These are phyloP conservation scores for Vaccinium macrocarpon DNA, from an alignment of 148 eudicot species.

Conservation along the genomic window DNA sequence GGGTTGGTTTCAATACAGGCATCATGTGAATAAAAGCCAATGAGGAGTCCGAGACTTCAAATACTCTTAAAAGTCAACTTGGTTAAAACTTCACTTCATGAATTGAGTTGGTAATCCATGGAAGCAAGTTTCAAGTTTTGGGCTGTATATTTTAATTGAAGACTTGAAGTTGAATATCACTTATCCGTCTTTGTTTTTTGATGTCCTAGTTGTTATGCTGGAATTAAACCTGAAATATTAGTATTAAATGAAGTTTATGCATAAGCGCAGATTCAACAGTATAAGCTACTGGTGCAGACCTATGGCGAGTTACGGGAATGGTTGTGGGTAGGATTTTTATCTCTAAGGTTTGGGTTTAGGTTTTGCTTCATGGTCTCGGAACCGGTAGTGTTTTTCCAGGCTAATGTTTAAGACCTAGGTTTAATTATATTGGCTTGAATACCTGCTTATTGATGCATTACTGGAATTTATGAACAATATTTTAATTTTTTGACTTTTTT, in stretches of 20 bases:
- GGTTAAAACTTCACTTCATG: neutral
- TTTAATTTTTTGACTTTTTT: neutral
- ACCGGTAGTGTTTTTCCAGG: neutral
- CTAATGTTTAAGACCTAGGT: neutral
- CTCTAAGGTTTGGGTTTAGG: neutral
- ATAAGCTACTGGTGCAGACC: neutral
- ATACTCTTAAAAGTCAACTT: neutral
- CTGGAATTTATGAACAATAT: neutral
- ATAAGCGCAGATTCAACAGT: neutral
- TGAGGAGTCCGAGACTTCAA: neutral
- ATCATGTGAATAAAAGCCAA: neutral
- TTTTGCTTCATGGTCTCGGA: neutral
- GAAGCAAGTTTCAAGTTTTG: neutral
- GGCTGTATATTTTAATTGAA: neutral
- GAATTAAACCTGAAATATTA: neutral
- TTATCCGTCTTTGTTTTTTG: neutral
- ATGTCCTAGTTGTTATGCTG: neutral
- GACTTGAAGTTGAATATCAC: neutral
- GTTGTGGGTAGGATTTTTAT: neutral
- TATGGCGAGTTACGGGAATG: neutral
- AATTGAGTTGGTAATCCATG: neutral
- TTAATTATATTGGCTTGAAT: neutral
- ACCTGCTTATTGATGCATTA: constrained; percentile 1
- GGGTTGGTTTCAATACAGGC: neutral
- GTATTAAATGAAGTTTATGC: neutral